Conservation (phyloP, 768 basidiomycete species). For the Termitomyces sp. region DNA sequence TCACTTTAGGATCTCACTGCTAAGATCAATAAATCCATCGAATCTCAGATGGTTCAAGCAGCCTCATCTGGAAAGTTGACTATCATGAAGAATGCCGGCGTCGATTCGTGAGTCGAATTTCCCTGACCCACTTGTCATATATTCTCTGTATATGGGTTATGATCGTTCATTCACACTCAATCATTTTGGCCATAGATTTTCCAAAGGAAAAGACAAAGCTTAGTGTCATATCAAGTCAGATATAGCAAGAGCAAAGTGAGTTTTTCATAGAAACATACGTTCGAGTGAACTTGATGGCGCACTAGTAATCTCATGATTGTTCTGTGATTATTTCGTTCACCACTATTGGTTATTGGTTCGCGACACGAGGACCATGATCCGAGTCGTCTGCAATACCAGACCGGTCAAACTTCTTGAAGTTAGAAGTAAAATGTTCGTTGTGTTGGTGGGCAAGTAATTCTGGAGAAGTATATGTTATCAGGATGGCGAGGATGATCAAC, state of each 20-base stretch:
- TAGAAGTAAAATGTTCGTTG: not conserved
- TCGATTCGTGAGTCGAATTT: slow-evolving; percentile 31
- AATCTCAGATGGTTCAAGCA: slow-evolving; percentile 84
- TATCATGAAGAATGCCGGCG: slow-evolving; percentile 74
- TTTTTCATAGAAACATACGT: not conserved
- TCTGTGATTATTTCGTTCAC: not conserved
- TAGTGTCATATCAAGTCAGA: not conserved
- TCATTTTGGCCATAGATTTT: slow-evolving; percentile 5
- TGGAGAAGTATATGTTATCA: not conserved
- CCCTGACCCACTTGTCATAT: not conserved
- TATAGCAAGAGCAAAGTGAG: not conserved
- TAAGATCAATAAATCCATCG: slow-evolving; percentile 90
- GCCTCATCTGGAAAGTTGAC: slow-evolving; percentile 87
- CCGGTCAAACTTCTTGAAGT: not conserved
- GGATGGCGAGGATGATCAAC: no score
- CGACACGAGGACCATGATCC: not conserved
- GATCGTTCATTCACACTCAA: not conserved
- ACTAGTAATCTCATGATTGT: not conserved
- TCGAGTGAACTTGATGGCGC: not conserved
- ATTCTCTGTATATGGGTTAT: not conserved
- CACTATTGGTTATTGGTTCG: not conserved
- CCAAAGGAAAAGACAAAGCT: slow-evolving; percentile 15
- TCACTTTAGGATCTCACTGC: slow-evolving; percentile 66
- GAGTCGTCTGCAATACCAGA: not conserved
- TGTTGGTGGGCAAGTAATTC: not conserved